Base-by-base conservation (phyloP, 306 rosid species). In the Gastrolobium bilobum region DNA sequence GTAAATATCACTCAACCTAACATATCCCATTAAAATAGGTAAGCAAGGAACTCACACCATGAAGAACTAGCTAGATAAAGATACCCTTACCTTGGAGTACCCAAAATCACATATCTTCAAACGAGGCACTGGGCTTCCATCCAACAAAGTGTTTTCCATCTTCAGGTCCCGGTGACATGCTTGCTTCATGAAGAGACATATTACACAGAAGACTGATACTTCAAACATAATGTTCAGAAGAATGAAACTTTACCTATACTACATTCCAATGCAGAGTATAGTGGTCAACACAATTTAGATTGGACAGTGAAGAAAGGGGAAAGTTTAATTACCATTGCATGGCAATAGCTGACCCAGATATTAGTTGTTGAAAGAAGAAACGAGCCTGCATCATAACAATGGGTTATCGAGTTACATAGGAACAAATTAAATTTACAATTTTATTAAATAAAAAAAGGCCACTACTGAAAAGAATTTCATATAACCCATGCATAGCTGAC, bases 111-210 rank as follows among this genome's bases (percentile, higher is more conserved):
- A 91, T 83, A 91, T 91, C 75, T 91, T 91, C 82, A 91, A 80
- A 44, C 91, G 92, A 61, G 92, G 94, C 46, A 92, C 94, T 51
- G 88, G 87, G 60, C 97, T 91, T 73, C 97, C 97, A 85, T 91
- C 97, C 85, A 91, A 76, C 83, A 91, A 85, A 47, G 94, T 91
- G 87, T 91, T 91, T 79, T 91, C 97, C 84, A 91, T 79, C 84
- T 90, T 91, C 86, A 91, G 73, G 90, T 91, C 97, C 33, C 97
- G 92, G 78, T 91, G 97, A 66, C 97, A 91, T 91, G 94, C n/a
- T n/a, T n/a, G n/a, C 97, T 91, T 83, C 87, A 86, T 37, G 71
- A 76, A 83, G 47, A 44, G 66, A 78, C 57, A 69, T 66, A 56
- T 10, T 42, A 43, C 13, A 39, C 62, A 39, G 26, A 37, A 68